These are phyloP conservation scores for Leucocoprinus sp. DNA, from an alignment of 768 basidiomycete species.

Conservation along the genomic window DNA sequence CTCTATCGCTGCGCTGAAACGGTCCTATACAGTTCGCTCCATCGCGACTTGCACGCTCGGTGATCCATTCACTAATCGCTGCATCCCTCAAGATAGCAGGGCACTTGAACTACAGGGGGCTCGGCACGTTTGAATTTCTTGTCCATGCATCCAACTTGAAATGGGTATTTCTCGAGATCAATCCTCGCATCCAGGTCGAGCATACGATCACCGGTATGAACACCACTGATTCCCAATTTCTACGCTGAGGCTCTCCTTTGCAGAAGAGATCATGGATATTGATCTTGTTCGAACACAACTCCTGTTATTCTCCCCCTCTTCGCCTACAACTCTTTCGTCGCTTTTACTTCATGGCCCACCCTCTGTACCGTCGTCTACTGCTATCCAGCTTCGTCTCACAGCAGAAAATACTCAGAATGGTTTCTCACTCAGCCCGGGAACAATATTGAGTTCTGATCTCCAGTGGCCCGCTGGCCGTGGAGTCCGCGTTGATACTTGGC, in stretches of 20 bases:
- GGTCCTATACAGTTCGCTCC: slow-evolving; percentile 41
- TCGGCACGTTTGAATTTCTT: slow-evolving; percentile 86
- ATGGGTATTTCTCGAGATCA: slow-evolving; percentile 89
- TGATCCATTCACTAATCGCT: slow-evolving; percentile 56
- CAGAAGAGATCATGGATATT: slow-evolving; percentile 84
- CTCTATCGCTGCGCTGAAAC: not conserved
- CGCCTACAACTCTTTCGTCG: slow-evolving; percentile 51
- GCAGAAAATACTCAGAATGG: slow-evolving; percentile 73
- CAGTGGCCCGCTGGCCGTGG: slow-evolving; percentile 75
- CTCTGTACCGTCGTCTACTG: slow-evolving; percentile 62
- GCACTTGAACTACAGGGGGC: slow-evolving; percentile 73
- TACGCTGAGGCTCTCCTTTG: not conserved
- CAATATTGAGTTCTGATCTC: slow-evolving; percentile 67
- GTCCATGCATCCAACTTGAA: slow-evolving; percentile 61
- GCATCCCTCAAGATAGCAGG: slow-evolving; percentile 77
- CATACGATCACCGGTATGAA: slow-evolving; percentile 77
- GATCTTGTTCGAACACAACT: slow-evolving; percentile 88
- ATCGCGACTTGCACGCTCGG: slow-evolving; percentile 64
- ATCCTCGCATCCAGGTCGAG: slow-evolving; percentile 89
- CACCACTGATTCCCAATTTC: not conserved
- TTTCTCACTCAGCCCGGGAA: slow-evolving; percentile 83
- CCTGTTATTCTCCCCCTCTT: slow-evolving; percentile 57
- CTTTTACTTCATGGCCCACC: slow-evolving; percentile 64
- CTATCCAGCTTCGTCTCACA: slow-evolving; percentile 83
- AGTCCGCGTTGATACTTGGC: slow-evolving; percentile 79